Base-by-base conservation (phyloP, 306 rosid species). In the Quercus suber region DNA sequence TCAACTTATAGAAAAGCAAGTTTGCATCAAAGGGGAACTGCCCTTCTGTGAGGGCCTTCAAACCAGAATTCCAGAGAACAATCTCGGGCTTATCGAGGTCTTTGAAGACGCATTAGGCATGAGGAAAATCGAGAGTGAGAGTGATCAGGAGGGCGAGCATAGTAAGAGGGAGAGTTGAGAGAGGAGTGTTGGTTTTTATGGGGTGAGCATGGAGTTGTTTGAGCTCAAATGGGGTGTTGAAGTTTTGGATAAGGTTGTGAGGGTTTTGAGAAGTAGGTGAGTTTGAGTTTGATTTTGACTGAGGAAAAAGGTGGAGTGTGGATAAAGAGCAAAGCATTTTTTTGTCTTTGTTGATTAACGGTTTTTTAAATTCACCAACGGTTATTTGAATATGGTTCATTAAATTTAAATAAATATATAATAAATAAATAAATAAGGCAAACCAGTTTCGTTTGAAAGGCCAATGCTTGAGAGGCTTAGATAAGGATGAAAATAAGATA, bases 121-220 rank as follows among this genome's bases (percentile, higher is more conserved):
- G 80, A 37, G 80, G 19, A 59, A 87, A 81, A 53, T 77, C 45
- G 30, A 88, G 77, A 51, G 77, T 85, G 72, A 83, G 86, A 56
- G 91, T 80, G 56, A 87, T 87, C 13, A 80, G 76, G 30, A 58
- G 78, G 73, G 82, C 88, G 23, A 87, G 87, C 19, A 74, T 85
- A 37, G 89, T 19, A 53, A 85, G 89, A 28, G 91, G 83, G 63
- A 87, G 83, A 79, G 80, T 64, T 2, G 87, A 60, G 43, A 87
- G 85, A 52, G 89, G 76, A 37, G 86, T 69, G 19, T 76, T 60
- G 63, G 89, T 79, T 85, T 85, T 89, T 71, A 85, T 35, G 80
- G 82, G 86, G 51, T 85, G 88, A 53, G 89, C 84, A 51, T 89
- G 91, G 79, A 85, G 65, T 78, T 89, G 91, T 82, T 84, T 87